A percentile compares a stretch with the other conserved stretches of the same genome.
Evolutionary conservation across 2,329 filamentous ascomycete genomes (phyloP).

Genomic region (Ciborinia camelliae): DNA sequence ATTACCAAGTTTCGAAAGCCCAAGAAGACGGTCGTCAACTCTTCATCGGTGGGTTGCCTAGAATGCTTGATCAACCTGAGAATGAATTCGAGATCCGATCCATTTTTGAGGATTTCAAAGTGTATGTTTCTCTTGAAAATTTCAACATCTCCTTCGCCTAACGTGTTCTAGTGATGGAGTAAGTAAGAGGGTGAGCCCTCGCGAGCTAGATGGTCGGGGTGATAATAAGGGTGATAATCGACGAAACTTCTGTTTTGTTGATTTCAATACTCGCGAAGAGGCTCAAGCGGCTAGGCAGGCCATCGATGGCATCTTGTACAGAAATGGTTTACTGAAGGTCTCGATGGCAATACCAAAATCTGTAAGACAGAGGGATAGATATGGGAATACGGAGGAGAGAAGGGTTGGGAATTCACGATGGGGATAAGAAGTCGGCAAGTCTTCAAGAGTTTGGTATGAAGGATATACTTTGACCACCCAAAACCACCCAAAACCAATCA

Average conservation of each 20-base stretch:
- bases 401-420: neutral
- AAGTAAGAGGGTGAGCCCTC: constrained; percentile 3
- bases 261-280: neutral
- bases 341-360: neutral
- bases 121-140: neutral
- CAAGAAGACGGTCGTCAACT: neutral
- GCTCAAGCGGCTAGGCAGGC: neutral
- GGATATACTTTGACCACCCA: no score
- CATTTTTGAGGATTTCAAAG: neutral
- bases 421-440: neutral
- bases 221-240: neutral
- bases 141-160: no score
- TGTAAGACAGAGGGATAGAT: no score
- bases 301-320: neutral
- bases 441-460: neutral
- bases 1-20: neutral
- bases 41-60: neutral
- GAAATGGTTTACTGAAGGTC: neutral
- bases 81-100: constrained; percentile 6
- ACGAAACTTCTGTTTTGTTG: constrained; percentile 8
- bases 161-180: neutral
- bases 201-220: neutral
- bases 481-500: neutral
- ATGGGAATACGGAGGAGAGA: neutral
- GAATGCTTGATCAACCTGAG: constrained; percentile 6